Base-by-base conservation (phyloP, 1,139 yeast genomes). In the Wickerhamiella infanticola region DNA sequence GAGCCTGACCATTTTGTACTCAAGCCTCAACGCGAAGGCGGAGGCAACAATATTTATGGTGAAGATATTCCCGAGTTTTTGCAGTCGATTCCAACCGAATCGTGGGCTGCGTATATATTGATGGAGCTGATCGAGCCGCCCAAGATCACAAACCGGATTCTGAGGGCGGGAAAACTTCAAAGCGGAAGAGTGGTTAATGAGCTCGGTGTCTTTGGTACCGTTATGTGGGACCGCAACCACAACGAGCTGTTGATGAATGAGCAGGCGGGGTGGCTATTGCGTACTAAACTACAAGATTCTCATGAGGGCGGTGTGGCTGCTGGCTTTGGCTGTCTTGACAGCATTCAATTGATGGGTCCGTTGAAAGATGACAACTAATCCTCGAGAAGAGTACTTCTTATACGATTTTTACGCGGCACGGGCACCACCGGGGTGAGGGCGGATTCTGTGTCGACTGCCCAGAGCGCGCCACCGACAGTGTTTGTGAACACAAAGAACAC, bases 241-340 rank as follows among this genome's bases (percentile, higher is more conserved):
- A 79, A 81, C 3, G 70, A 74, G 38, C 67, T 81, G 7, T 57
- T 75, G 42, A 60, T 67, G 42, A 90, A 90, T 60, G 75, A 75
- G 40, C 74, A 74, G 53, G 76, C 86, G 1, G 97, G 96, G 4
- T 84, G 84, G 76, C 70, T 90, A 52, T 67, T 90, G 55, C 76
- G 98, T 63, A 84, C 96, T 3, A 90, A 90, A 63, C 75, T 86
- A 49, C 80, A 84, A 53, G 69, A 81, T 3, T 81, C 94, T 47
- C 79, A 90, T 63, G 98, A 90, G 67, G 98, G 98, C 43, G 98
- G 98, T 37, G 96, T 90, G 35, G 97, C 97, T 31, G 97, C 98
- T 11, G 98, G 98, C 0, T 90, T 83, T 64, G 98, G 97, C 8
- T 86, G 96, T 63, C 85, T 90, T 45, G 98, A 90, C 63, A 82